These are phyloP conservation scores for Conidiobolus incongruus DNA, from an alignment of 371 early-diverging fungal genomes.

Conservation along the genomic window DNA sequence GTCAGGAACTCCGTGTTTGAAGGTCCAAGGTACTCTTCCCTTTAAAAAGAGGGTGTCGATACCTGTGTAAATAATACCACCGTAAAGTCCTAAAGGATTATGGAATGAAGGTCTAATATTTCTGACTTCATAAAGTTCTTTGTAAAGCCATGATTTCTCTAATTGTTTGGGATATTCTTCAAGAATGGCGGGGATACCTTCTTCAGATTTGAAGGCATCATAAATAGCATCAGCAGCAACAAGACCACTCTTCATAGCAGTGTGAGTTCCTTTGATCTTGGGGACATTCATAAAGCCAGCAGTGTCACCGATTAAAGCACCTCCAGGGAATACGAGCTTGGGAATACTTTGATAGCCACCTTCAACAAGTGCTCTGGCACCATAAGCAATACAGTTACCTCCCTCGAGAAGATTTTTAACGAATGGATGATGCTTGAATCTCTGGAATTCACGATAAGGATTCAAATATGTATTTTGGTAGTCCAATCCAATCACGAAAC, in stretches of 20 bases:
- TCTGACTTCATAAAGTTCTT: constrained; percentile 78
- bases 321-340: constrained; percentile 86
- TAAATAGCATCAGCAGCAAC: constrained; percentile 70
- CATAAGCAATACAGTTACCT: constrained; percentile 81
- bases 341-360: constrained; percentile 84
- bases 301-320: constrained; percentile 87
- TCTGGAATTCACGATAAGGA: constrained; percentile 94
- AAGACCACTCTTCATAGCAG: constrained; percentile 94
- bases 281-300: constrained; percentile 95
- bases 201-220: constrained; percentile 26
- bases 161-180: constrained; percentile 55
- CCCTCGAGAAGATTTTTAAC: constrained; percentile 67
- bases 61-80: constrained; percentile 76
- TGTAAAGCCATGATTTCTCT: constrained; percentile 76
- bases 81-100: constrained; percentile 59
- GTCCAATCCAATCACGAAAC: constrained; percentile 82
- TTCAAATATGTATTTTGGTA: constrained; percentile 83
- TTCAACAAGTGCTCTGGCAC: constrained; percentile 90
- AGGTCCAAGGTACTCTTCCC: constrained; percentile 85
- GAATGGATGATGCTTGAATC: constrained; percentile 82
- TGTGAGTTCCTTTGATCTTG: constrained; percentile 97
- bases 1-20: constrained; percentile 74
- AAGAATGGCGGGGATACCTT: constrained; percentile 26
- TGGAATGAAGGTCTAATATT: constrained; percentile 92
- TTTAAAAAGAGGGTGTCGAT: constrained; percentile 70